phyloP scores from a whole-genome alignment of 2,329 filamentous ascomycete species.

The Fusarium annulatum region DNA sequence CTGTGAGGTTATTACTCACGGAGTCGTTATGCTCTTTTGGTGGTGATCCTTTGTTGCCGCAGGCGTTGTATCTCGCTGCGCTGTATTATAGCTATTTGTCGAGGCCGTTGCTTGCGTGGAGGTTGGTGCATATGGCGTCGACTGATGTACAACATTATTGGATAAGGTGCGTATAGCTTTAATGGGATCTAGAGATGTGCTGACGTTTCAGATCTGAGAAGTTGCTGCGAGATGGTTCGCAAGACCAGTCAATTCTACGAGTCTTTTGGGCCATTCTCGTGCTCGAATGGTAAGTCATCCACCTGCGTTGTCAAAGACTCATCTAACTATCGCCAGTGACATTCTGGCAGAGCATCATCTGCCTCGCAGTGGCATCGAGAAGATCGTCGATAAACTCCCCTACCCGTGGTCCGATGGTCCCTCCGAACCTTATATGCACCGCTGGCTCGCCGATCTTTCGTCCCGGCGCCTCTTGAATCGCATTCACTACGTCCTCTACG shows the following conservation, averaged over 20 bases:
- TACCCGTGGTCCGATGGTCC: constrained; percentile 31
- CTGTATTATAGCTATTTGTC: constrained; percentile 40
- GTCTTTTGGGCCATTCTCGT: constrained; percentile 38
- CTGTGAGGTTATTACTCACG: constrained; percentile 15
- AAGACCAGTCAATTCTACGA: constrained; percentile 32
- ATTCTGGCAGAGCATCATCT: constrained; percentile 39
- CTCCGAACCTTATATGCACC: constrained; percentile 33
- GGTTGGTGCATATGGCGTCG: constrained; percentile 36
- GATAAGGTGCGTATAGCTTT: constrained; percentile 7
- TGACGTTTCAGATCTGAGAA: constrained; percentile 16
- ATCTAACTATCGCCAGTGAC: not conserved
- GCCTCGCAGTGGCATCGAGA: constrained; percentile 34
- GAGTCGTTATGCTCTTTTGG: constrained; percentile 35
- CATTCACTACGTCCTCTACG: constrained; percentile 37
- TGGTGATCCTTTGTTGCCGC: constrained; percentile 27
- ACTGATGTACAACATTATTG: constrained; percentile 39
- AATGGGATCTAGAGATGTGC: fast-evolving
- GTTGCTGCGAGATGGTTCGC: constrained; percentile 20
- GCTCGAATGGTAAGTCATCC: constrained; percentile 22
- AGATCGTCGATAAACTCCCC: constrained; percentile 36
- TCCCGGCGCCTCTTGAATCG: constrained; percentile 32
- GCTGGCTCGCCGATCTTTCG: constrained; percentile 34
- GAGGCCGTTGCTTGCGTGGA: constrained; percentile 32
- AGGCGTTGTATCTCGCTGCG: constrained; percentile 32
- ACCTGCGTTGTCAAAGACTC: no score